These are phyloP conservation scores for Suhomyces ambrosiae DNA, from an alignment of 1,139 yeast genomes.

Conservation along the genomic window DNA sequence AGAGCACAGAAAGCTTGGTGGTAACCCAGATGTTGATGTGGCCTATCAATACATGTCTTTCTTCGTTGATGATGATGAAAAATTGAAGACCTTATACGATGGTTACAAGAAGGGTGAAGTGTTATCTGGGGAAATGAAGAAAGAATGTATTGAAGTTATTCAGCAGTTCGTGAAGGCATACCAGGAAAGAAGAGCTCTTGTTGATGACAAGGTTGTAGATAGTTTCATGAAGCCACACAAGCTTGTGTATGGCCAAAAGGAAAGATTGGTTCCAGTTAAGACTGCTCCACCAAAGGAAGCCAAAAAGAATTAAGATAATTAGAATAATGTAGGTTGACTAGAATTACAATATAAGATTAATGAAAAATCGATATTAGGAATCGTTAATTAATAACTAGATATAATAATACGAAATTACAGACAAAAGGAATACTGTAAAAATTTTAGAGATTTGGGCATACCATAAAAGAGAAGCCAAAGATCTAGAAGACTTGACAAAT, in stretches of 20 bases:
- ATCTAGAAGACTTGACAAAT: no score
- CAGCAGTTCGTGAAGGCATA: slow-evolving; percentile 78
- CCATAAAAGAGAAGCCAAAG: no score
- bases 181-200: slow-evolving; percentile 73
- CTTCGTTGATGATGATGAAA: slow-evolving; percentile 85
- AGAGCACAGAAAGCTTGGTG: slow-evolving; percentile 88
- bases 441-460: no score
- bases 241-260: slow-evolving; percentile 70
- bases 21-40: slow-evolving; percentile 94
- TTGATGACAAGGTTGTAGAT: slow-evolving; percentile 67
- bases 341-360: no score
- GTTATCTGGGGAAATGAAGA: slow-evolving; percentile 92
- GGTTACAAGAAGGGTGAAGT: slow-evolving; percentile 80
- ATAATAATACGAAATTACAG: no score
- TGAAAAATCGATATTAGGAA: no score
- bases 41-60: slow-evolving; percentile 91
- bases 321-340: background rate
- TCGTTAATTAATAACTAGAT: no score
- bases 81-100: slow-evolving; percentile 61
- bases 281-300: slow-evolving; percentile 17
- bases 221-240: slow-evolving; percentile 85
- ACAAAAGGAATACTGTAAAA: no score
- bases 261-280: slow-evolving; percentile 71
- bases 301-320: slow-evolving; percentile 2
- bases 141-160: slow-evolving; percentile 76